Conservation (phyloP, 192 early-diverging fungal species). For the Irineochytrium annulatum region DNA sequence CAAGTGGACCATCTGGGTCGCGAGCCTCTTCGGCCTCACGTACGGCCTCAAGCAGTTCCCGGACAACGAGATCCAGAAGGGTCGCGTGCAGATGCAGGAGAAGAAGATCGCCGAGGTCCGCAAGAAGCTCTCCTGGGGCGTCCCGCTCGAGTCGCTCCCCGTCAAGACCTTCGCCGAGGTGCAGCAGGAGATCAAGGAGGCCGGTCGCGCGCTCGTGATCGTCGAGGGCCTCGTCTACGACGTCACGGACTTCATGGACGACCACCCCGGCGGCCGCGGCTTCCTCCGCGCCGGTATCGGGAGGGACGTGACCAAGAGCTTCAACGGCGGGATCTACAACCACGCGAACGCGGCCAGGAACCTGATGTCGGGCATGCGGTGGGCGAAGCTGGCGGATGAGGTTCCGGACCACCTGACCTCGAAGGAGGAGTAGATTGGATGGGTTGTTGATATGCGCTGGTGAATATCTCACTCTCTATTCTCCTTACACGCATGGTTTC, state of each 20-base stretch:
- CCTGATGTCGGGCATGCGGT: constrained; percentile 55
- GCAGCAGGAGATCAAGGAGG: constrained; percentile 54
- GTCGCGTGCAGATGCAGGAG: constrained; percentile 70
- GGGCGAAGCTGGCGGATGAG: constrained; percentile 25
- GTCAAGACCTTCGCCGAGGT: constrained; percentile 34
- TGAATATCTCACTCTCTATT: too few relatives aligned
- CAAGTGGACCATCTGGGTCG: constrained; percentile 49
- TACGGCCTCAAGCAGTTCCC: constrained; percentile 45
- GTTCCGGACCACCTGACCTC: constrained; percentile 14
- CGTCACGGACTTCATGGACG: constrained; percentile 72
- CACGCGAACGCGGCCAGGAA: constrained; percentile 87
- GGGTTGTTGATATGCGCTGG: too few relatives aligned
- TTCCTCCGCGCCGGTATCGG: constrained; percentile 71
- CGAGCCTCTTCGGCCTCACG: constrained; percentile 38
- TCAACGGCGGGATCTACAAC: constrained; percentile 91
- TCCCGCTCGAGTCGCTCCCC: constrained; percentile 64
- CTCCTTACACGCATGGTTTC: too few relatives aligned
- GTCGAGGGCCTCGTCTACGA: constrained; percentile 83
- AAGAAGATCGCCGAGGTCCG: constrained; percentile 65
- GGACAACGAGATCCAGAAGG: constrained; percentile 48
- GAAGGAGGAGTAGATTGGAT: constrained; percentile 28
- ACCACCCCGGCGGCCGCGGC: constrained; percentile 83
- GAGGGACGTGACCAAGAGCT: constrained; percentile 78
- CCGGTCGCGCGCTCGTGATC: constrained; percentile 72
- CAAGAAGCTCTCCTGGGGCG: constrained; percentile 68